Evolutionary conservation across 2,329 filamentous ascomycete species (phyloP), one percentile per base, ranked within the genome.

Genomic region (Macrophomina pseudophaseolina): DNA sequence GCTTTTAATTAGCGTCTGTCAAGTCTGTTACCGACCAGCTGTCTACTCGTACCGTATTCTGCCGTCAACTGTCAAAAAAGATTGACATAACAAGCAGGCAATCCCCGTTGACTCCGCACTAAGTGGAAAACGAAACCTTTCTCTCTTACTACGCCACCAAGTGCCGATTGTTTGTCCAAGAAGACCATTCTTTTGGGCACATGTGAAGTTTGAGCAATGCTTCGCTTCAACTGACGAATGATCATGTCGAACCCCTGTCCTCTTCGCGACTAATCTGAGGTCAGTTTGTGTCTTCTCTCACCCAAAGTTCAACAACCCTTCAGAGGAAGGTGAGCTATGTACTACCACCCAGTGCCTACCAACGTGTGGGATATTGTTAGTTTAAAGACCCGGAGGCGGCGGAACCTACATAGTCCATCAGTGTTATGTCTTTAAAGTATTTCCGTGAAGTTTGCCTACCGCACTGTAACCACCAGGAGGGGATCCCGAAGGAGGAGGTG

Each of bases 341-440:
- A 59, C 40, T 46, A 46, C 56, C 56, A 59, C 33, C 40, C 23
- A 59, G 6, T 16, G 16, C 5, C 30, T 33, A 32, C 6, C 7
- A 33, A 11, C 28, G 18, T 5, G 7, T 14, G 28, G 7, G 18
- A 59, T 8, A 11, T 44, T 48, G 32, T 28, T 23, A 69, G 38
- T 69, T 74, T 72, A 77, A 71, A 77, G 62, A 30, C 75, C 75
- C 44, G 75, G 75, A 42, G 75, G 75, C 44, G 75, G 75, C 59
- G 75, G 73, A 14, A 77, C 74, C 72, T 72, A 23, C 14, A 30
- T 4, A 46, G 8, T 12, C 28, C 4, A 40, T 65, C 52, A 58
- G 23, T 12, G 11, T 1, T 11, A n/a, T 8, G 66, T 66, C 67
- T 60, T 32, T 40, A 5, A 9, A 23, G n/a, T 18, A 2, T 4